phyloP scores from a whole-genome alignment of 2,329 filamentous ascomycete species.

The Fusarium longipes region DNA sequence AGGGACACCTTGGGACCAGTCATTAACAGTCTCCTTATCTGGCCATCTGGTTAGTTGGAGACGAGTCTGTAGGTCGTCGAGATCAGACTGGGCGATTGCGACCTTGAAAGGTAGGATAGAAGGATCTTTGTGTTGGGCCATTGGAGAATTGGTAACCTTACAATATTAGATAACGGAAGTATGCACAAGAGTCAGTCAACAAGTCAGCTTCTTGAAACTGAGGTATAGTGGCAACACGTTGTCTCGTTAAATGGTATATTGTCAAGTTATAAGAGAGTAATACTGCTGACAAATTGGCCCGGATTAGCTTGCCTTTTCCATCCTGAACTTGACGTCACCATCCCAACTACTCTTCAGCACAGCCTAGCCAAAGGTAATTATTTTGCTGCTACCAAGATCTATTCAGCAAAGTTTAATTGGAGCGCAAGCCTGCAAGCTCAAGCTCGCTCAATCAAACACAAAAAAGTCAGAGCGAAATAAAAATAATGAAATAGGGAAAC shows the following conservation, averaged over 20 bases:
- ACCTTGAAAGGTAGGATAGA: conserved; percentile 7
- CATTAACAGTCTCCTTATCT: conserved; percentile 1
- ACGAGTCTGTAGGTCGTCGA: conserved; percentile 6
- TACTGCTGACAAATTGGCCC: background rate
- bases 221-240: too few species aligned
- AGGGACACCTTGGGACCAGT: conserved; percentile 17
- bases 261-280: background rate
- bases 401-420: too few species aligned
- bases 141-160: too few species aligned
- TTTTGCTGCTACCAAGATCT: too few species aligned
- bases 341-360: background rate
- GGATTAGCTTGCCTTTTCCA: too few species aligned
- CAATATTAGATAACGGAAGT: too few species aligned
- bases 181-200: background rate
- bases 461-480: too few species aligned
- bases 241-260: background rate
- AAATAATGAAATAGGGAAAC: too few species aligned
- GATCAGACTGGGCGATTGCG: background rate
- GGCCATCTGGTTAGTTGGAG: conserved; percentile 16
- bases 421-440: too few species aligned
- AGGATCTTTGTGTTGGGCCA: background rate
- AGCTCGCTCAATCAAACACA: too few species aligned
- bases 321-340: background rate
- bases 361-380: background rate
- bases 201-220: background rate